Evolutionary conservation across 1,284 basidiomycete genomes (phyloP), one percentile per base, ranked within the genome.

Genomic region (Ganoderma sp.): DNA sequence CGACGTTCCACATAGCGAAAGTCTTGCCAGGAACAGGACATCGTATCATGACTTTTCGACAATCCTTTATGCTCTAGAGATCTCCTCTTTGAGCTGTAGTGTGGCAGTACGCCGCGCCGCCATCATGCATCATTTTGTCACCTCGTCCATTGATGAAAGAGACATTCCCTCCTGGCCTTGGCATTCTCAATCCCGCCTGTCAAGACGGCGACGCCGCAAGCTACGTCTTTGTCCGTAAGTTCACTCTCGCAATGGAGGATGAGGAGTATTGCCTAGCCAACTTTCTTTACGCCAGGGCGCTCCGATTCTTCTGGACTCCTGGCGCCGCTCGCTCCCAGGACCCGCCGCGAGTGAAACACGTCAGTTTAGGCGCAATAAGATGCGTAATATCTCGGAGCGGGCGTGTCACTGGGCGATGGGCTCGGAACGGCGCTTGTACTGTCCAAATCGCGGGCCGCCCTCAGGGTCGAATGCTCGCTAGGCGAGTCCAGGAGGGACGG

Each of bases 41-140:
- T 60, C 58, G 34, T 58, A 41, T 28, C n/a, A n/a, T 37, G n/a
- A 42, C 61, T 68, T 66, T 66, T 56, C 61, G 66, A 67, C 64
- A 67, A 69, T 69, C 70, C 60, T 64, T 19, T 61, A 54, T 66
- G 58, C 56, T 39, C 7, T 63, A 15, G 41, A 45, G 67, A 71
- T 68, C 25, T 37, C 17, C 45, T 50, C 42, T 50, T 32, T 25
- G 48, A 63, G 56, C 34, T 34, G 37, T 28, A 50, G 34, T 25
- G 50, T 65, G 64, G 64, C 64, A 43, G 64, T 65, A 65, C 64
- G 32, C 25, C 37, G 15, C n/a, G 34, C 19, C 28, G n/a, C 10
- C 39, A 61, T 61, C 28, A 56, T 34, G 28, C 32, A 56, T 56
- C 32, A 56, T 56, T 56, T 56, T 17, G 32, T 56, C 54, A 56